Conservation (phyloP, 441 rosid species). For the Gossypium laxum region DNA sequence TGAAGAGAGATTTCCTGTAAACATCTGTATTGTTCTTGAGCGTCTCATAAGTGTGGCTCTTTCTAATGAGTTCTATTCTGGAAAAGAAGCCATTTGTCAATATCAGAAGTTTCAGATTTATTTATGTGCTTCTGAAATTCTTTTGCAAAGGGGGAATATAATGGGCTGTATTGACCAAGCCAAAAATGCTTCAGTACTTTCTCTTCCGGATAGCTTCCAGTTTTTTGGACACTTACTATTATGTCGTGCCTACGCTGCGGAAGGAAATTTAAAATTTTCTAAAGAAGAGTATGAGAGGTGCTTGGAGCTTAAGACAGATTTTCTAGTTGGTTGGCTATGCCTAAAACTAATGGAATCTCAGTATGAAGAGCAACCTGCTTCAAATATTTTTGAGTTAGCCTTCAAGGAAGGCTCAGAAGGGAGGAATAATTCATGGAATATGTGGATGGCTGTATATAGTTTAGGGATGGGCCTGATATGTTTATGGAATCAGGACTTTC, state of each 20-base stretch:
- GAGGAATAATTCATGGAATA: slow-evolving; percentile 38
- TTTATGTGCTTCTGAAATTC: slow-evolving; percentile 73
- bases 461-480: slow-evolving; percentile 50
- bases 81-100: slow-evolving; percentile 25
- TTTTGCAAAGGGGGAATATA: slow-evolving; percentile 51
- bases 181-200: slow-evolving; percentile 47
- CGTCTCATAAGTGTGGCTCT: slow-evolving; percentile 48
- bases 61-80: slow-evolving; percentile 39
- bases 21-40: slow-evolving; percentile 41
- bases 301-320: slow-evolving; percentile 67
- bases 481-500: slow-evolving; percentile 37
- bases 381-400: slow-evolving; percentile 38
- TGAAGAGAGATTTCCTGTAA: slow-evolving; percentile 71
- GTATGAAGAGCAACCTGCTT: slow-evolving; percentile 39
- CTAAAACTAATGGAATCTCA: slow-evolving; percentile 63
- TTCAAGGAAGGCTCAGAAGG: slow-evolving; percentile 40
- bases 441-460: slow-evolving; percentile 54
- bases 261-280: slow-evolving; percentile 34
- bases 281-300: slow-evolving; percentile 54
- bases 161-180: slow-evolving; percentile 40
- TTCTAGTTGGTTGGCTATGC: slow-evolving; percentile 65
- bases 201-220: slow-evolving; percentile 46
- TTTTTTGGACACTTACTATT: slow-evolving; percentile 67
- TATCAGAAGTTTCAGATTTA: slow-evolving; percentile 77
- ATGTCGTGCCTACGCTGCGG: slow-evolving; percentile 69